Base-by-base conservation (phyloP, 106 monocot species). In the Iris macrosiphon region DNA sequence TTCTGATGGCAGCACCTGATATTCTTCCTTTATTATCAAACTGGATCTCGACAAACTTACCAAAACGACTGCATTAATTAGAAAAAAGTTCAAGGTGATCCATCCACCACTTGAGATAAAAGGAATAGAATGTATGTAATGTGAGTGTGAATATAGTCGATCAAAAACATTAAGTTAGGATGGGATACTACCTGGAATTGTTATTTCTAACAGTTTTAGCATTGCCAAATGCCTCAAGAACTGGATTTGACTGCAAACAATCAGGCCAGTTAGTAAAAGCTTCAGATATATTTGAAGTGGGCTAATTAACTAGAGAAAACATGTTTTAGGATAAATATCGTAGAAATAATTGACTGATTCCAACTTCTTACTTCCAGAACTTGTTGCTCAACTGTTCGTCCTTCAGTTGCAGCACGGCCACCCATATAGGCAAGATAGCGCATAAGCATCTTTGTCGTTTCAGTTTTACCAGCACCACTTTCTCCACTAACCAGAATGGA, bases 171-270 rank as follows among this genome's bases (percentile, higher is more conserved):
- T 25, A 16, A 54, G 44, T 47, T 11, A 33, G 14, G 12, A 28
- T 28, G 31, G 15, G 21, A 17, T 40, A 45, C 40, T 72, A 87
- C 92, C 92, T 93, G 4, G 92, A 93, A 61, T 93, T 93, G 53
- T 93, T 93, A 52, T 93, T 93, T 59, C 92, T 70, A 33, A 93
- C 92, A 52, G 83, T 93, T 80, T 93, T 93, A 33, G 92, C 92
- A 83, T 93, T 93, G 41, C 92, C 92, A 74, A 93, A 93, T 61
- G 92, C 92, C 65, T 93, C 92, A 47, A 93, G 83, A 50, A 93
- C 92, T 24, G 92, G 92, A 49, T 93, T 93, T 27, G 92, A 93
- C 92, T 93, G 65, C 61, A 68, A 52, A 24, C 24, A 39, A 20
- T 32, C 1, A 55, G 21, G 67, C 22, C 20, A 64, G 6, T 31